phyloP scores from a whole-genome alignment of 2,329 filamentous ascomycete genomes.

The Purpureocillium takamizusanense region DNA sequence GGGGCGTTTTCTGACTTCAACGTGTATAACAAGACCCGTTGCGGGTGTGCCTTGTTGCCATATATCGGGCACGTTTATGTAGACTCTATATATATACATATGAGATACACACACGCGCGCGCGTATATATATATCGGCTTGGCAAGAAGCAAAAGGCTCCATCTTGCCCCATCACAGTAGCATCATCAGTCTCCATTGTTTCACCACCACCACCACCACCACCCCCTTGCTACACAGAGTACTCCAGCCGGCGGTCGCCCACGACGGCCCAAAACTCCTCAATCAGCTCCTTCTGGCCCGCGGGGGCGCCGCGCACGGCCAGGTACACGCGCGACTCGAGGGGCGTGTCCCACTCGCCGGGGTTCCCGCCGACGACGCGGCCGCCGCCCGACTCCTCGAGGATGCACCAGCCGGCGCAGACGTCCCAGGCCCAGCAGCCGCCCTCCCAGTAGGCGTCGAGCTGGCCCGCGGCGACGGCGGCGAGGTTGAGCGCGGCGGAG shows the following conservation, averaged over 20 bases:
- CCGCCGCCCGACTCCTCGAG: conserved; percentile 68
- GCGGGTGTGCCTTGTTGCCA: too few relatives aligned
- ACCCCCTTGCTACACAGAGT: conserved; percentile 24
- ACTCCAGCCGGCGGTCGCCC: conserved; percentile 44
- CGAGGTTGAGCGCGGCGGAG: conserved; percentile 67
- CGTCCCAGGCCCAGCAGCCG: conserved; percentile 80
- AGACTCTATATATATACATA: too few relatives aligned
- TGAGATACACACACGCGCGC: too few relatives aligned
- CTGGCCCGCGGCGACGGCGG: conserved; percentile 60
- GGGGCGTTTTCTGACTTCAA: too few relatives aligned
- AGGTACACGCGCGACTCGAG: conserved; percentile 54
- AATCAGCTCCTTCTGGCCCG: conserved; percentile 51
- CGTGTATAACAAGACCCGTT: not conserved
- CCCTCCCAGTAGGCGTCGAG: conserved; percentile 75
- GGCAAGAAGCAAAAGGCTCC: too few relatives aligned
- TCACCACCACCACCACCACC: too few relatives aligned
- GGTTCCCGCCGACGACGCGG: conserved; percentile 62
- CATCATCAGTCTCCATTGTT: too few relatives aligned
- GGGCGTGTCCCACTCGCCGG: conserved; percentile 58
- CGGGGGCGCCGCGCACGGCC: conserved; percentile 50
- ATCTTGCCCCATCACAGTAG: too few relatives aligned
- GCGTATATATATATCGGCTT: too few relatives aligned
- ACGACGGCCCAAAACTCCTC: conserved; percentile 57
- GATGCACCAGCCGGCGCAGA: conserved; percentile 73
- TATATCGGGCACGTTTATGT: too few relatives aligned